phyloP scores from a whole-genome alignment of 495 filamentous ascomycete species.

The Neurospora sp. region DNA sequence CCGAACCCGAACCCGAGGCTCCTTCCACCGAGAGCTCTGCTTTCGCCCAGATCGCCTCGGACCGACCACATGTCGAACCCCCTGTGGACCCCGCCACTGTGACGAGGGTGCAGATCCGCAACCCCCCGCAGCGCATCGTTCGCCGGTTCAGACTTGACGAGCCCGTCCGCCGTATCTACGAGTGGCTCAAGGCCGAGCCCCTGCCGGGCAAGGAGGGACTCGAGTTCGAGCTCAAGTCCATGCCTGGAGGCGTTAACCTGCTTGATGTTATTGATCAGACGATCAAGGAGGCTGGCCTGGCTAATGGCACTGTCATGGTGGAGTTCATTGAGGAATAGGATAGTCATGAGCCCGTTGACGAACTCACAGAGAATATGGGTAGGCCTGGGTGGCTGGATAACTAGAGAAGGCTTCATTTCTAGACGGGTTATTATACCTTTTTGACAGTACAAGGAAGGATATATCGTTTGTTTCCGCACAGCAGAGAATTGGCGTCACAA shows the following conservation, averaged over 20 bases:
- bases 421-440: neutral
- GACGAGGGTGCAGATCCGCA: conserved; percentile 85
- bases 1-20: conserved; percentile 7
- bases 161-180: conserved; percentile 71
- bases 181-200: conserved; percentile 88
- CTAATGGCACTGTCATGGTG: conserved; percentile 86
- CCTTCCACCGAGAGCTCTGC: conserved; percentile 25
- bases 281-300: conserved; percentile 75
- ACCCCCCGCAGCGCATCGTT: conserved; percentile 70
- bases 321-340: conserved; percentile 62
- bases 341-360: neutral
- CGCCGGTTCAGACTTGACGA: conserved; percentile 76
- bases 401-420: neutral
- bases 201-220: conserved; percentile 65
- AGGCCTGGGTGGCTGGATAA: neutral
- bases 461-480: neutral
- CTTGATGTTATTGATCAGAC: conserved; percentile 62
- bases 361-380: neutral
- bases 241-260: conserved; percentile 66
- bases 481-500: neutral
- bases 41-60: conserved; percentile 58
- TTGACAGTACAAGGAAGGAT: neutral
- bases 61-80: conserved; percentile 70
- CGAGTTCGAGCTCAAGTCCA: conserved; percentile 67
- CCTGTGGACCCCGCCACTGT: conserved; percentile 53